Evolutionary conservation across 1,139 yeast genomes (phyloP).

Genomic region (Blastobotrys persicus): DNA sequence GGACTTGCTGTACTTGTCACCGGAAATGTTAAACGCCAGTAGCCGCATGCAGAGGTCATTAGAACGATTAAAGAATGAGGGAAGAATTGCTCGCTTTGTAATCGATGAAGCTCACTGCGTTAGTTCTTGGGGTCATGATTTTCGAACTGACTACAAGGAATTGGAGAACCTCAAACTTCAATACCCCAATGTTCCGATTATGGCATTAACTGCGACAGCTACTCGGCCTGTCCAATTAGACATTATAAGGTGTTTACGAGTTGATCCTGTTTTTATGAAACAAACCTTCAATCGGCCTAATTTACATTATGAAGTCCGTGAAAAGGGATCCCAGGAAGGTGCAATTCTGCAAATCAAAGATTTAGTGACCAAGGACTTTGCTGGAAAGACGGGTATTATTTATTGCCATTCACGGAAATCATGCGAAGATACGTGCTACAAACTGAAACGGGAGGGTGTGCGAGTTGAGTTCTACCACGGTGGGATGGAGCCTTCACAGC

Average conservation of each 20-base stretch:
- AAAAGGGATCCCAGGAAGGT: slow-evolving; percentile 58
- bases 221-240: slow-evolving; percentile 88
- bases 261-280: slow-evolving; percentile 51
- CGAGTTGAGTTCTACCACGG: slow-evolving; percentile 72
- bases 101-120: slow-evolving; percentile 99
- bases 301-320: slow-evolving; percentile 70
- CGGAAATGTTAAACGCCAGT: slow-evolving; percentile 89
- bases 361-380: slow-evolving; percentile 51
- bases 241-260: slow-evolving; percentile 46
- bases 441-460: slow-evolving; percentile 58
- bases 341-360: slow-evolving; percentile 53
- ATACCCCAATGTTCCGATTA: slow-evolving; percentile 80
- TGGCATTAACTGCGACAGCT: slow-evolving; percentile 98
- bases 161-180: slow-evolving; percentile 67
- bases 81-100: slow-evolving; percentile 75
- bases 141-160: slow-evolving; percentile 91
- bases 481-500: slow-evolving; percentile 78
- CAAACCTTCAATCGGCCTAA: slow-evolving; percentile 87
- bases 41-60: slow-evolving; percentile 66
- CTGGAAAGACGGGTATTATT: slow-evolving; percentile 75
- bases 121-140: slow-evolving; percentile 99
- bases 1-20: slow-evolving; percentile 83
- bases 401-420: slow-evolving; percentile 89
- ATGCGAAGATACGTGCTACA: slow-evolving; percentile 78
- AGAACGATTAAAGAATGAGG: slow-evolving; percentile 51